phyloP scores from a whole-genome alignment of 2,329 filamentous ascomycete species.

The Ascochyta lentis region DNA sequence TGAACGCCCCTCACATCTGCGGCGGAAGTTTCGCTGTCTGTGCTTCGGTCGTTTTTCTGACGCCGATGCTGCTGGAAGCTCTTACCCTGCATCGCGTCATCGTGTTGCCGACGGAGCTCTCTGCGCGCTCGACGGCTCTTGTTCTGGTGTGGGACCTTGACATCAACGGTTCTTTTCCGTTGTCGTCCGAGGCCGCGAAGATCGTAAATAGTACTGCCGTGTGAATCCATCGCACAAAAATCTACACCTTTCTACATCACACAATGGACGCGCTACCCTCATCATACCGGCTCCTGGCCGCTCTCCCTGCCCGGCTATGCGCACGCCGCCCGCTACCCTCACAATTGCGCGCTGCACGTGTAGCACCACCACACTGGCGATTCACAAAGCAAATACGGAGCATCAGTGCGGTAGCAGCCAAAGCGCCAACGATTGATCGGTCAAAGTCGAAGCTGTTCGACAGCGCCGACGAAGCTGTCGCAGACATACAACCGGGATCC shows the following conservation, averaged over 20 bases:
- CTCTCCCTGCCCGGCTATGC: constrained; percentile 38
- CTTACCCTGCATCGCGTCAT: constrained; percentile 12
- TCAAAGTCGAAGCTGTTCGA: constrained; percentile 47
- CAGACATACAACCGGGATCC: constrained; percentile 46
- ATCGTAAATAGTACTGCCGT: constrained; percentile 10
- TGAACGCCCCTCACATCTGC: constrained; percentile 13
- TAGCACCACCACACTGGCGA: constrained; percentile 28
- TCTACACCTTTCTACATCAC: constrained; percentile 3
- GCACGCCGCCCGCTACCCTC: constrained; percentile 35
- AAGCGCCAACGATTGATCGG: constrained; percentile 43
- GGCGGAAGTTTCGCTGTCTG: neutral
- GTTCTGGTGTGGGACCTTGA: constrained; percentile 15
- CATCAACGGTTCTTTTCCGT: constrained; percentile 8
- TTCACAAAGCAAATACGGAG: constrained; percentile 32
- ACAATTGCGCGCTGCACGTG: constrained; percentile 32
- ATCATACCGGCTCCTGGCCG: constrained; percentile 38
- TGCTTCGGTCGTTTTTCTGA: constrained; percentile 15
- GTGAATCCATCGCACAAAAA: constrained; percentile 4
- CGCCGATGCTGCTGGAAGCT: constrained; percentile 9
- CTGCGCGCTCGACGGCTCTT: constrained; percentile 10
- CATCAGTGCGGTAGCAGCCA: constrained; percentile 29
- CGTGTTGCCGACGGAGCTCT: constrained; percentile 6
- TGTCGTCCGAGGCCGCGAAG: constrained; percentile 8
- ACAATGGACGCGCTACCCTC: constrained; percentile 41
- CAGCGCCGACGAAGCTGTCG: constrained; percentile 47